phyloP scores from a whole-genome alignment of 805 yeast species.

The Kodamaea fukazawae region DNA sequence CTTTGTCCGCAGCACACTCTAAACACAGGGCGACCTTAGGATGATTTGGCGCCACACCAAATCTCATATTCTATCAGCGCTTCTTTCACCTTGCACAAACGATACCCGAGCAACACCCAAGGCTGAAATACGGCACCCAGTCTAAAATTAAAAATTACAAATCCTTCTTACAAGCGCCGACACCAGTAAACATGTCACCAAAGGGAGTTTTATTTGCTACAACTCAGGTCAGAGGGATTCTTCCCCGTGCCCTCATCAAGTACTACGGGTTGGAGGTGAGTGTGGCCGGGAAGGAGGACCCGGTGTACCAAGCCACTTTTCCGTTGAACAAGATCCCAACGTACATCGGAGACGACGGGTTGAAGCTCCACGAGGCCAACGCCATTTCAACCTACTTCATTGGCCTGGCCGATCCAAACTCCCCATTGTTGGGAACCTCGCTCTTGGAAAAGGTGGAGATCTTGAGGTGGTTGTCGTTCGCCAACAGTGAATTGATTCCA shows the following conservation, averaged over 20 bases:
- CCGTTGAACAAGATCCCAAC: conserved; percentile 68
- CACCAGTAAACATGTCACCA: too few species aligned
- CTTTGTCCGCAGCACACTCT: too few species aligned
- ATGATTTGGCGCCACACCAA: too few species aligned
- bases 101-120: too few species aligned
- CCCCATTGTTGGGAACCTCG: conserved; percentile 61
- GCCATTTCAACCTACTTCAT: conserved; percentile 59
- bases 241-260: conserved; percentile 52
- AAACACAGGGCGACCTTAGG: too few species aligned
- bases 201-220: conserved; percentile 59
- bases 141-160: too few species aligned
- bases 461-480: conserved; percentile 74
- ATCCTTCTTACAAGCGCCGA: too few species aligned
- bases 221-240: conserved; percentile 27
- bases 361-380: conserved; percentile 64
- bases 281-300: conserved; percentile 43
- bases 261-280: conserved; percentile 58
- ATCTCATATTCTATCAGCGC: too few species aligned
- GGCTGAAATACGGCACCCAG: too few species aligned
- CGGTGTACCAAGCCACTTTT: conserved; percentile 46
- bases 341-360: conserved; percentile 67
- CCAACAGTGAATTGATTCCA: conserved; percentile 63
- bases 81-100: too few species aligned
- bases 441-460: conserved; percentile 61
- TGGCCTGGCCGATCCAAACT: conserved; percentile 44